Evolutionary conservation across 2,329 filamentous ascomycete genomes (phyloP).

Genomic region (Grosmannia serpens): DNA sequence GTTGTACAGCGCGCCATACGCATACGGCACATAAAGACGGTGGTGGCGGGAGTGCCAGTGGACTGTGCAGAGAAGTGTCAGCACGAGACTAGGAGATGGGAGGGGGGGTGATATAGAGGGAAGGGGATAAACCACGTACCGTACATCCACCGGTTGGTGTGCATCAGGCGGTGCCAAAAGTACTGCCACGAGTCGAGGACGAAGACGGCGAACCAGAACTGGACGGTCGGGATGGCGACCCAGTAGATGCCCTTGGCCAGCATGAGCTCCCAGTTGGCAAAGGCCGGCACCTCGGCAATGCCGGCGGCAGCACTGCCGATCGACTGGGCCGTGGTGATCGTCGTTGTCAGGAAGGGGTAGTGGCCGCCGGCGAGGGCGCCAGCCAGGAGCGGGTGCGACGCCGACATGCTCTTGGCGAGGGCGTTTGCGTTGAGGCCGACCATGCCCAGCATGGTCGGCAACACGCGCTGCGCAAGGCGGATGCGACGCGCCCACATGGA

Average conservation of each 20-base stretch:
- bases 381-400: slow-evolving; percentile 61
- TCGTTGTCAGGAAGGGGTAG: slow-evolving; percentile 59
- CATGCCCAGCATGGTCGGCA: slow-evolving; percentile 59
- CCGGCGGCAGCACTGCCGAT: slow-evolving; percentile 39
- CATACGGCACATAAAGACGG: slow-evolving; percentile 93
- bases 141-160: slow-evolving; percentile 95
- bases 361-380: slow-evolving; percentile 67
- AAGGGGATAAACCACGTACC: slow-evolving; percentile 34
- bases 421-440: slow-evolving; percentile 66
- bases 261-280: slow-evolving; percentile 71
- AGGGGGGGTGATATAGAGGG: background rate
- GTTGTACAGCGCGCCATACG: slow-evolving; percentile 94
- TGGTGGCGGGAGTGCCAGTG: slow-evolving; percentile 93
- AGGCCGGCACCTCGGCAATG: slow-evolving; percentile 47
- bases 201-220: slow-evolving; percentile 63
- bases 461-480: slow-evolving; percentile 63
- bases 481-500: slow-evolving; percentile 82
- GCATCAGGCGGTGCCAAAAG: slow-evolving; percentile 92
- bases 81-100: background rate
- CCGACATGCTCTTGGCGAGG: slow-evolving; percentile 63
- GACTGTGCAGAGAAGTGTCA: slow-evolving; percentile 31
- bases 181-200: slow-evolving; percentile 97
- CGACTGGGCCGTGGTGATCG: background rate
- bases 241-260: slow-evolving; percentile 72
- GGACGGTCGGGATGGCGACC: slow-evolving; percentile 60